Evolutionary conservation across 805 yeast species (phyloP).

Genomic region (Schwanniomyces yamadae): DNA sequence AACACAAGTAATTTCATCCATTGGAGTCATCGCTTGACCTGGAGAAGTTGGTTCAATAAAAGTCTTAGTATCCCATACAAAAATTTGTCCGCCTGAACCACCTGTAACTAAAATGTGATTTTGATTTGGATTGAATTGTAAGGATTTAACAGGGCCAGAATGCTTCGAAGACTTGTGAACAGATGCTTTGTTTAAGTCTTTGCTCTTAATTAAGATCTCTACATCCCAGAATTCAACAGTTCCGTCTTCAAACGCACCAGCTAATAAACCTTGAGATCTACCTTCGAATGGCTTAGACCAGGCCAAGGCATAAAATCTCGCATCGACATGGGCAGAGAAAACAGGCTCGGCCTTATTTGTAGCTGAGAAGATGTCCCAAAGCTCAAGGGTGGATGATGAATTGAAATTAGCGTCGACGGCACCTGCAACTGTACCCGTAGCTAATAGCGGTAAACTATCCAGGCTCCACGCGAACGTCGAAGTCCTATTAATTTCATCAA

Average conservation of each 20-base stretch:
- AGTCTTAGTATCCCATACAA: constrained; percentile 82
- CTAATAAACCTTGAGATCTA: constrained; percentile 58
- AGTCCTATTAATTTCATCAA: constrained; percentile 78
- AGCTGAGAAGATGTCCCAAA: constrained; percentile 65
- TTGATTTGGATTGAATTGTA: constrained; percentile 77
- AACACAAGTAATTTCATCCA: constrained; percentile 75
- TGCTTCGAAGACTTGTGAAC: constrained; percentile 58
- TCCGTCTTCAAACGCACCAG: constrained; percentile 89
- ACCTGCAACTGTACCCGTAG: constrained; percentile 94
- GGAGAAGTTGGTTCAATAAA: constrained; percentile 59
- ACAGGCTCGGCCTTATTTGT: constrained; percentile 31
- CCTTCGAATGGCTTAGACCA: constrained; percentile 67
- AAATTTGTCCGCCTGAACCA: constrained; percentile 85
- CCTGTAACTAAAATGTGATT: constrained; percentile 77
- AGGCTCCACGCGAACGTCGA: constrained; percentile 97
- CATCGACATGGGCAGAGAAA: constrained; percentile 34
- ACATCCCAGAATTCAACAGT: constrained; percentile 76
- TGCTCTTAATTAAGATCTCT: constrained; percentile 43
- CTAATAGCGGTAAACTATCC: constrained; percentile 69
- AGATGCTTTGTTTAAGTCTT: constrained; percentile 41
- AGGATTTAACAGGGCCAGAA: constrained; percentile 64
- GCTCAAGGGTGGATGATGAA: constrained; percentile 70
- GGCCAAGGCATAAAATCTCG: constrained; percentile 69
- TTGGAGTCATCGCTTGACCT: constrained; percentile 76
- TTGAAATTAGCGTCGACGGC: constrained; percentile 89